Percentiles rank a stretch among this genome's conserved stretches.
Conservation (phyloP, 768 basidiomycete genomes). For the Kondoa malvinella region DNA sequence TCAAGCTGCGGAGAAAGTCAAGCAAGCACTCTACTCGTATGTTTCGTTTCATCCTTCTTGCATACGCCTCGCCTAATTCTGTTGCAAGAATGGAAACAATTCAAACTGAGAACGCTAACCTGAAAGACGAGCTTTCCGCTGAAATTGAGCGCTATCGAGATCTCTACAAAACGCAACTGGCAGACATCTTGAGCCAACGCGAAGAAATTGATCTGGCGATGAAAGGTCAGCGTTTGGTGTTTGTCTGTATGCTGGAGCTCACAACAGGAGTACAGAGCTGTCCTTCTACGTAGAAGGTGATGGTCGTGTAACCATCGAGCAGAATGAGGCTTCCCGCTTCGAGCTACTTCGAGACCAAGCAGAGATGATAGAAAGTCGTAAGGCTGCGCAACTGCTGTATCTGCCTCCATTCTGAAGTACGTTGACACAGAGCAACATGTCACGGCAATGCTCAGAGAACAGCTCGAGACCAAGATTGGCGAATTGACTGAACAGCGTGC, state of each 20-base stretch:
- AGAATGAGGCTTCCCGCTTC: neutral
- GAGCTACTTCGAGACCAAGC: neutral
- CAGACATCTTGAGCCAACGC: neutral
- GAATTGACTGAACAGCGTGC: neutral
- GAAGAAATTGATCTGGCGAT: neutral
- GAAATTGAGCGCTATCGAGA: neutral
- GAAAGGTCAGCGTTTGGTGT: too few species aligned
- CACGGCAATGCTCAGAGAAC: neutral
- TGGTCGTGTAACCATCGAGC: neutral
- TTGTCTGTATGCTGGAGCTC: too few species aligned
- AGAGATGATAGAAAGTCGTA: neutral
- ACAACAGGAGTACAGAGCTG: too few species aligned
- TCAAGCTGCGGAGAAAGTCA: neutral
- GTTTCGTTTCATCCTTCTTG: neutral
- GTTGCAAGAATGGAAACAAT: neutral
- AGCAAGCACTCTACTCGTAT: neutral
- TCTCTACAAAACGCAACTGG: neutral
- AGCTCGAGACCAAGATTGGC: neutral
- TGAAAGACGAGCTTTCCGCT: neutral
- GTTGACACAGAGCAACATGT: neutral
- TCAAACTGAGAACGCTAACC: neutral
- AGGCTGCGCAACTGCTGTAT: neutral
- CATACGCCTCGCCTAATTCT: neutral
- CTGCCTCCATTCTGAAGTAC: neutral
- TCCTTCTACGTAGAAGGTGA: neutral